A percentile compares a stretch with the other conserved stretches of the same genome.
phyloP scores from a whole-genome alignment of 306 rosid genomes.

The Styphnolobium japonicum region DNA sequence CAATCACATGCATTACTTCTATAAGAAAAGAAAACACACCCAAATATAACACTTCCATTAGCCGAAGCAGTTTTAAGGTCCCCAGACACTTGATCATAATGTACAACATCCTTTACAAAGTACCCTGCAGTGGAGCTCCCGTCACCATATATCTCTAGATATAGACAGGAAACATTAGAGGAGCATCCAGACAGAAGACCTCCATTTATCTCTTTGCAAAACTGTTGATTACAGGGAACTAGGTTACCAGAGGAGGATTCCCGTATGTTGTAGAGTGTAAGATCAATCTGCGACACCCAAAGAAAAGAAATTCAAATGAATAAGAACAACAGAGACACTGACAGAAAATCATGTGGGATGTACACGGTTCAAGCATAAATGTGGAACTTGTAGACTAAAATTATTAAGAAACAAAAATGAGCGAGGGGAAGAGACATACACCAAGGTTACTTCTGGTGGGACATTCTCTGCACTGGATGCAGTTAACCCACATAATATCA shows the following conservation, averaged over 20 bases:
- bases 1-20: neutral
- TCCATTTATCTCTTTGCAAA: conserved; percentile 76
- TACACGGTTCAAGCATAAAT: conserved; percentile 1
- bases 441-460: conserved; percentile 85
- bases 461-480: conserved; percentile 88
- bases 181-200: conserved; percentile 76
- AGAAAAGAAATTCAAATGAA: conserved; percentile 14
- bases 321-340: conserved; percentile 6
- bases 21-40: conserved; percentile 62
- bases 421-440: conserved; percentile 43
- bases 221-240: conserved; percentile 67
- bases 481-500: conserved; percentile 97
- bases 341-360: too few relatives aligned
- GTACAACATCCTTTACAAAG: conserved; percentile 71
- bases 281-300: conserved; percentile 57
- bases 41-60: conserved; percentile 86
- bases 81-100: conserved; percentile 82
- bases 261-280: conserved; percentile 67
- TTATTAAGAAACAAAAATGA: too few relatives aligned
- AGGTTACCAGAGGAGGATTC: conserved; percentile 71
- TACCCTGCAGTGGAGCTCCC: conserved; percentile 97
- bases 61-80: conserved; percentile 79
- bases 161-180: conserved; percentile 69
- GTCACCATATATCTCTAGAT: conserved; percentile 90
- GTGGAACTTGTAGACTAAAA: too few relatives aligned